phyloP scores from a whole-genome alignment of 805 yeast species.

The Cyberlindnera nakhonratchasimensis region DNA sequence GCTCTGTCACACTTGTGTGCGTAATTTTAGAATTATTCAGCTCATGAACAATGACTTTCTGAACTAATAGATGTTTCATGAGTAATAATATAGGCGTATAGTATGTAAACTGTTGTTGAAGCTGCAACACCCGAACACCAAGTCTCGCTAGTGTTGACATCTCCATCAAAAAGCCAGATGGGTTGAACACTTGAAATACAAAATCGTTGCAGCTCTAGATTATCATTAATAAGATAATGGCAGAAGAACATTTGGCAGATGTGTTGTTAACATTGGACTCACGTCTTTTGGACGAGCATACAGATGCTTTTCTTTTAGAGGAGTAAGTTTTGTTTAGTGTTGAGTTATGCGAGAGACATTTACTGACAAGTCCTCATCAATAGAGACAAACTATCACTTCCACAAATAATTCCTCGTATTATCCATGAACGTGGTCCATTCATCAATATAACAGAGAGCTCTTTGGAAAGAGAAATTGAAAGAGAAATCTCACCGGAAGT shows the following conservation, averaged over 20 bases:
- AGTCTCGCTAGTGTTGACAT: no score
- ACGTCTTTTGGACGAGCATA: slow-evolving; percentile 25
- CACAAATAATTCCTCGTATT: slow-evolving; percentile 57
- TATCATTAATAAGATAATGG: slow-evolving; percentile 1
- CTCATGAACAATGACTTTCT: background rate
- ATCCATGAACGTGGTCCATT: slow-evolving; percentile 57
- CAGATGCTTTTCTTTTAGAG: slow-evolving; percentile 23
- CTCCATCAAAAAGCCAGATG: no score
- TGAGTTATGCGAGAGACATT: background rate
- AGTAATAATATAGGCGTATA: background rate
- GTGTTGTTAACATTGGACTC: slow-evolving; percentile 24
- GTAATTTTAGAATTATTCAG: slow-evolving; percentile 19
- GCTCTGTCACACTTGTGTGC: slow-evolving; percentile 23
- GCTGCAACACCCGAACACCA: slow-evolving; percentile 4
- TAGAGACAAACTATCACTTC: slow-evolving; percentile 39
- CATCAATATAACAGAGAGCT: slow-evolving; percentile 51
- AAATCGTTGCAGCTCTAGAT: background rate
- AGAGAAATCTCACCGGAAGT: slow-evolving; percentile 11
- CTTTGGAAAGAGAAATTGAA: slow-evolving; percentile 29
- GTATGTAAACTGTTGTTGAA: no score
- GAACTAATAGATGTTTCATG: background rate
- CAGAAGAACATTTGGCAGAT: slow-evolving; percentile 15
- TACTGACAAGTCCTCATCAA: background rate
- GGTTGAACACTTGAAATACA: no score
- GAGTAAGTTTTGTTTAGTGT: slow-evolving; percentile 16